A percentile compares a stretch with the other conserved stretches of the same genome.
phyloP scores from a whole-genome alignment of 306 rosid genomes.

The Cyamopsis tetragonoloba region DNA sequence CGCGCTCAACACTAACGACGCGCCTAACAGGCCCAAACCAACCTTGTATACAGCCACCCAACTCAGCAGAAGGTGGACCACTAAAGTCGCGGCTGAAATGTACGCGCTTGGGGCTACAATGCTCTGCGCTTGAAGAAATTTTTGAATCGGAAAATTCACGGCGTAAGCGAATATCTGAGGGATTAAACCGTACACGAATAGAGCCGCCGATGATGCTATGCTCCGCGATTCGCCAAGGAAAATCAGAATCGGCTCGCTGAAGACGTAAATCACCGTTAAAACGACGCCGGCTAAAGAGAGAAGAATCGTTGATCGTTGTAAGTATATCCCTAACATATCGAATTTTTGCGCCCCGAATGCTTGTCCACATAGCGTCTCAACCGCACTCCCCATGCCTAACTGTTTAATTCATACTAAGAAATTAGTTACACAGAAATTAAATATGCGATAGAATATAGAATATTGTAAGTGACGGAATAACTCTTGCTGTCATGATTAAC shows the following conservation, averaged over 20 bases:
- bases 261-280: conserved; percentile 35
- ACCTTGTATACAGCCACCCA: conserved; percentile 57
- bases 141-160: conserved; percentile 66
- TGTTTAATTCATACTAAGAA: too few species aligned
- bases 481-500: too few species aligned
- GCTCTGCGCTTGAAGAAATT: conserved; percentile 77
- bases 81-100: conserved; percentile 50
- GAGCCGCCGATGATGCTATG: conserved; percentile 50
- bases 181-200: conserved; percentile 62
- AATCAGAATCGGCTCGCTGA: conserved; percentile 40
- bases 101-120: conserved; percentile 68
- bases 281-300: conserved; percentile 24
- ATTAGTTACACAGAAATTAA: too few species aligned
- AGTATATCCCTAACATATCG: conserved; percentile 59
- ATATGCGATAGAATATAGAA: too few species aligned
- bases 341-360: conserved; percentile 63
- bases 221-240: conserved; percentile 48
- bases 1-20: conserved; percentile 58
- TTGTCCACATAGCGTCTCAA: conserved; percentile 87
- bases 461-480: too few species aligned
- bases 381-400: conserved; percentile 94
- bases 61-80: conserved; percentile 44
- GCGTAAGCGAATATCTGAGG: conserved; percentile 86
- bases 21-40: conserved; percentile 65
- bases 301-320: conserved; percentile 65